A percentile compares a stretch with the other conserved stretches of the same genome.
These are phyloP conservation scores for Meripilus lineatus DNA, from an alignment of 1,284 basidiomycete species.

Conservation along the genomic window DNA sequence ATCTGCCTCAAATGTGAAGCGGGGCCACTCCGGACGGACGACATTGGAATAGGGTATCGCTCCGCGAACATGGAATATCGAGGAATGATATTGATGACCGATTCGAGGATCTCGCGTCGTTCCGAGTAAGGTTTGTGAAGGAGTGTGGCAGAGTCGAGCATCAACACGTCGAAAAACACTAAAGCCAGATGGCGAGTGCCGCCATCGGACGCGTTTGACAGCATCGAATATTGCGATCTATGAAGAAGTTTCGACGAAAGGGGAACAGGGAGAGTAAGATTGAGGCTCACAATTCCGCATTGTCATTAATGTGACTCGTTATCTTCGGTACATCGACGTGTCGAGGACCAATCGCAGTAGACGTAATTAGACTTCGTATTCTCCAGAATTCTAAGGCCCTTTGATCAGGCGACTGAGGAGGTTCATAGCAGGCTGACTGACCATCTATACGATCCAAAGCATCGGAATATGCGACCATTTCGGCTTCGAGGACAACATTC, in stretches of 20 bases:
- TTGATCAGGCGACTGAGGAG: not conserved
- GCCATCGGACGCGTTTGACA: constrained; percentile 40
- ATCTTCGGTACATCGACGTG: no score
- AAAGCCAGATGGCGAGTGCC: constrained; percentile 61
- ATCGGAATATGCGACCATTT: constrained; percentile 81
- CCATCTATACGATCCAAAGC: constrained; percentile 49
- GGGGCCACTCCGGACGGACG: no score
- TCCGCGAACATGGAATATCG: constrained; percentile 62
- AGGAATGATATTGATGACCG: constrained; percentile 41
- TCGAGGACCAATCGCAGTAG: constrained; percentile 49
- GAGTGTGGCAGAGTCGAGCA: constrained; percentile 55
- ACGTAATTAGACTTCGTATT: constrained; percentile 52
- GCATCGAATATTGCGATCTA: constrained; percentile 39
- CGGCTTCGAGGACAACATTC: constrained; percentile 77
- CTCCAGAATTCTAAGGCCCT: constrained; percentile 62
- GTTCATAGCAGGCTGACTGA: constrained; percentile 22
- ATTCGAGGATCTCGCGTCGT: constrained; percentile 60
- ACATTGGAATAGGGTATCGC: constrained; percentile 37
- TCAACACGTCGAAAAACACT: constrained; percentile 81
- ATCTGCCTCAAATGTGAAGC: constrained; percentile 28
- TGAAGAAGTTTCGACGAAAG: not conserved
- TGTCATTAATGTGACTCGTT: no score
- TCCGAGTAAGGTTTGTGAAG: constrained; percentile 49
- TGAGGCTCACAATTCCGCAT: not conserved
- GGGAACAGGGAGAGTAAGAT: not conserved